These are phyloP conservation scores for Candida taoyuanica DNA, from an alignment of 805 yeast genomes.

Conservation along the genomic window DNA sequence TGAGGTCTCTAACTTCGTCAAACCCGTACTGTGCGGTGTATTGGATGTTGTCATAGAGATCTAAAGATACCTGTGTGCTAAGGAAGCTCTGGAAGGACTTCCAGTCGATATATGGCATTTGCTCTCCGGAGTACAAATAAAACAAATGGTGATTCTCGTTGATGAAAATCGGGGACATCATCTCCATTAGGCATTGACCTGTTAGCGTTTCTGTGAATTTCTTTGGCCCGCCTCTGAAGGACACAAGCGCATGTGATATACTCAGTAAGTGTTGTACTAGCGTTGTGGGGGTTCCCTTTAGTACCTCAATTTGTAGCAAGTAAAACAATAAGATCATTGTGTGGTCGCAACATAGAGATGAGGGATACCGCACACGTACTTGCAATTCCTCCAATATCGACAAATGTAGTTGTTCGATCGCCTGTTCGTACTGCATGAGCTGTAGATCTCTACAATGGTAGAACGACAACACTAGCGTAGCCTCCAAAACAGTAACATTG, in stretches of 20 bases:
- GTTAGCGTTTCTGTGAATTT: constrained; percentile 8
- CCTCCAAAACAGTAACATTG: constrained; percentile 7
- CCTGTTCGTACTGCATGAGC: background rate
- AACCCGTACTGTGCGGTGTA: background rate
- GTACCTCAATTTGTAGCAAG: constrained; percentile 6
- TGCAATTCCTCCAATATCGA: constrained; percentile 5
- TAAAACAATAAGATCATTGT: constrained; percentile 5
- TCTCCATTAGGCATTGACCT: constrained; percentile 7
- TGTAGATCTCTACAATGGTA: constrained; percentile 1
- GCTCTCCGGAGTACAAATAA: background rate
- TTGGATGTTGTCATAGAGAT: constrained; percentile 7
- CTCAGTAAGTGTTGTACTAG: constrained; percentile 4
- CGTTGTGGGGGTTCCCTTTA: constrained; percentile 6
- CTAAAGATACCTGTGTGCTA: background rate
- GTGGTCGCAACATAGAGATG: constrained; percentile 11
- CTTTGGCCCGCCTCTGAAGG: constrained; percentile 10
- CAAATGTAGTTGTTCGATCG: constrained; percentile 5
- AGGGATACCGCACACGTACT: constrained; percentile 1
- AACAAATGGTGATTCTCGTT: constrained; percentile 3
- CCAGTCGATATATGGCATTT: constrained; percentile 4
- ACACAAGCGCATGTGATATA: background rate
- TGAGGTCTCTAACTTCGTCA: constrained; percentile 1
- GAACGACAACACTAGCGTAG: constrained; percentile 5
- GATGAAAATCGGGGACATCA: constrained; percentile 2
- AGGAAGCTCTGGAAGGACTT: constrained; percentile 1